Base-by-base conservation (phyloP, 805 yeast species). In the Yamadazyma laniorum region DNA sequence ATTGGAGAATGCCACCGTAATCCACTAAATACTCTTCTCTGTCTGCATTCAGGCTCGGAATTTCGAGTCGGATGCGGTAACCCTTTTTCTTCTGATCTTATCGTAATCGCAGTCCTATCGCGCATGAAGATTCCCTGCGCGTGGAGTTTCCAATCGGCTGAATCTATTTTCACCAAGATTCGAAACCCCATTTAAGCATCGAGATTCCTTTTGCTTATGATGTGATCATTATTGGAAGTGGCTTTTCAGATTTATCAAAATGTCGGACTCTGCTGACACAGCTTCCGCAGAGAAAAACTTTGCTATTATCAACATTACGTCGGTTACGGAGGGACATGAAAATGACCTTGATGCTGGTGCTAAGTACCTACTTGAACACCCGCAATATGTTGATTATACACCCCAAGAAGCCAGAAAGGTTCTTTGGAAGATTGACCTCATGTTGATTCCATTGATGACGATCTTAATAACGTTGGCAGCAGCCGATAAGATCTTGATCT, bases 391-490 rank as follows among this genome's bases (percentile, higher is more conserved):
- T 29, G 48, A 41, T 32, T 44, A 44, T 29, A 40, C 48, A 15
- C 46, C 45, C 17, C 41, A 40, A 29, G 51, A 50, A 12, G 42
- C 49, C 13, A 48, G 35, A 21, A 49, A 35, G 18, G 39, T 56
- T 14, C 41, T 48, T 8, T 17, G 53, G 33, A 50, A 55, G 31
- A 58, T 55, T 18, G 60, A 56, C 43, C 19, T 44, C 8, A 50
- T 40, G 43, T 31, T 59, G 16, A 40, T 59, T 29, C 64, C 65
- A 3, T 35, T 56, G 7, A 48, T 60, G 43, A 50, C 55, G 32
- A 16, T 51, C 7, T 34, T 55, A 7, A 59, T 58, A 39, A 49
- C 58, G 31, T 50, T 53, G 25, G 64, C 60, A 40, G 59, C 56
- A 34, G 55, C 62, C 60, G 68, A 63, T 45, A 21, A 53, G 39